Evolutionary conservation across 805 yeast species (phyloP).

Genomic region (Maudiozyma pseudohumilis): DNA sequence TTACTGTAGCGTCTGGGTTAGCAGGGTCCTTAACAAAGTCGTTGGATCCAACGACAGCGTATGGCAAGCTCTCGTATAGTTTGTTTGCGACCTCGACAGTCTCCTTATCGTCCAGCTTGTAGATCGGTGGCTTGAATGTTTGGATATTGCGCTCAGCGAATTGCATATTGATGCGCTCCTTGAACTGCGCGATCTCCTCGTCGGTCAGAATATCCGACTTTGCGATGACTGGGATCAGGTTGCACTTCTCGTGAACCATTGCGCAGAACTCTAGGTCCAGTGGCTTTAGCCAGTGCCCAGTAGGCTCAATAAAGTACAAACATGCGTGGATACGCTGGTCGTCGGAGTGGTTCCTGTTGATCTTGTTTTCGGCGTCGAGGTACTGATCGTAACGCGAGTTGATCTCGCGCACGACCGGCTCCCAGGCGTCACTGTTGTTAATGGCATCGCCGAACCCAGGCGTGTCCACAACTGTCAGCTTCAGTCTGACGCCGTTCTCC

Average conservation of each 20-base stretch:
- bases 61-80: slow-evolving; percentile 68
- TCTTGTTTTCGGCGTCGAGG: slow-evolving; percentile 80
- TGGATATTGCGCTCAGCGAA: slow-evolving; percentile 64
- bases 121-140: slow-evolving; percentile 65
- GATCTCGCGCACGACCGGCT: slow-evolving; percentile 84
- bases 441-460: slow-evolving; percentile 92
- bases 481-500: slow-evolving; percentile 86
- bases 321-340: slow-evolving; percentile 91
- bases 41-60: slow-evolving; percentile 91
- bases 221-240: slow-evolving; percentile 89
- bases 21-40: slow-evolving; percentile 54
- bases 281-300: slow-evolving; percentile 86
- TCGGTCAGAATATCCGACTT: slow-evolving; percentile 89
- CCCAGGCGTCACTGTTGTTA: slow-evolving; percentile 74
- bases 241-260: slow-evolving; percentile 80
- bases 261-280: slow-evolving; percentile 84
- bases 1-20: slow-evolving; percentile 74
- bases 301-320: slow-evolving; percentile 90
- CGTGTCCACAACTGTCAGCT: slow-evolving; percentile 74
- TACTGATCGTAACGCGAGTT: slow-evolving; percentile 77
- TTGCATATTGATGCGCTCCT: slow-evolving; percentile 68
- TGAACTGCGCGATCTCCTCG: slow-evolving; percentile 71
- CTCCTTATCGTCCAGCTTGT: slow-evolving; percentile 81
- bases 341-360: slow-evolving; percentile 47
- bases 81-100: slow-evolving; percentile 54